Evolutionary conservation across 1,139 yeast genomes (phyloP), one percentile per base, ranked within the genome.

Genomic region (Scheffersomyces stambukii): DNA sequence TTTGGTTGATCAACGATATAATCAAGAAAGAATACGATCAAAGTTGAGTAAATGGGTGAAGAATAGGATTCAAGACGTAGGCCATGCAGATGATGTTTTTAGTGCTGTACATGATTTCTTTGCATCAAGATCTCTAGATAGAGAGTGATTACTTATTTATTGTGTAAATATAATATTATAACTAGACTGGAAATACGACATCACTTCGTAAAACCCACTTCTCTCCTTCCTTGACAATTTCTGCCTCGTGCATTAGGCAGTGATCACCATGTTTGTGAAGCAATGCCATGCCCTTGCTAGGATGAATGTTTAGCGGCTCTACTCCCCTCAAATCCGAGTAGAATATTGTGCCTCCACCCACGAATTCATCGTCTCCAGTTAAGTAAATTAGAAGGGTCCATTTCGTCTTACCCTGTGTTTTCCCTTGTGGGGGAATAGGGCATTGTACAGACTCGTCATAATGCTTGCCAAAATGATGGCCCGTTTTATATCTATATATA

Each of bases 1-100:
- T 42, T 60, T 89, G 23, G 48, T 89, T 8, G 98, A 91, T 50
- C 54, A 57, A 22, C 61, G 97, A 32, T 91, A 75, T 43, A 47
- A 44, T 2, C 51, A 50, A 1, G 45, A 50, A 0, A 56, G 68
- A 20, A 78, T 86, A 16, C 77, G 72, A 43, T 38, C 42, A 1
- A 86, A 85, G 48, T 57, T 89, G 21, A 84, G 95, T 23, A 68
- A 70, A 2, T 89, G 98, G 97, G 83, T 89, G 11, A 59, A 67
- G 27, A 64, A 69, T 16, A 49, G 81, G 31, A 29, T 35, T 18
- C 14, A 17, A 12, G 11, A 6, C 13, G 21, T 21, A 21, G 8
- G 12, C 13, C n/a, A n/a, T n/a, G n/a, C n/a, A n/a, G n/a, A n/a
- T n/a, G n/a, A n/a, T n/a, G n/a, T n/a, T n/a, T n/a, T n/a, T n/a